phyloP scores from a whole-genome alignment of 352 stramenopile genomes.

The Phytophthora syringae region DNA sequence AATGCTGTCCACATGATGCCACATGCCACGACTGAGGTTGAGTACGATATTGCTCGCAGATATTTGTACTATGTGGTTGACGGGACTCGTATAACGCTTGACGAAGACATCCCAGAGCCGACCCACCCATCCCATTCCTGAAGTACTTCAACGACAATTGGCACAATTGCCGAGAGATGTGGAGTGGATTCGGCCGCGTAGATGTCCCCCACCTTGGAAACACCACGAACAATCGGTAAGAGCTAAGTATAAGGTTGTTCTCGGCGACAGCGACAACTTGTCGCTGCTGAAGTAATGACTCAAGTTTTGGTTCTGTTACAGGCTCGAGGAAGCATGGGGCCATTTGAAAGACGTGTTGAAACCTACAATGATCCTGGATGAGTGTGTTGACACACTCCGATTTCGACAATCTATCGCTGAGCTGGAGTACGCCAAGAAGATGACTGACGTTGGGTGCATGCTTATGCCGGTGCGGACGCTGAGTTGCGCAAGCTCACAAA shows the following conservation, averaged over 20 bases:
- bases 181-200: slow-evolving; percentile 1
- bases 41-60: not conserved
- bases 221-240: not conserved
- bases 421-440: not conserved
- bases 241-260: not conserved
- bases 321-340: not conserved
- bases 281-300: not conserved
- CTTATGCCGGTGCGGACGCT: not conserved
- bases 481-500: not conserved
- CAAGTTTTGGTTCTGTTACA: too few relatives aligned
- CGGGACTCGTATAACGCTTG: not conserved
- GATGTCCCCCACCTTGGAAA: not conserved
- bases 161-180: slow-evolving; percentile 1
- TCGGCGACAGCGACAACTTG: too few relatives aligned
- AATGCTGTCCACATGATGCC: not conserved
- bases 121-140: not conserved
- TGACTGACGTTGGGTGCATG: not conserved
- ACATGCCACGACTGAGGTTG: not conserved
- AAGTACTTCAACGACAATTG: slow-evolving; percentile 1
- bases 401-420: not conserved
- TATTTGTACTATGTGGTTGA: slow-evolving; percentile 2
- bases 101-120: not conserved
- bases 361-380: not conserved
- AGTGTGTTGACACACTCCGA: not conserved
- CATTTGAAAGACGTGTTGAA: not conserved